Percentiles rank a stretch among this genome's conserved stretches.
Evolutionary conservation across 345 rosid genomes (phyloP).

Genomic region (thale cress (Arabidopsis thaliana)): TAIR10.1 NC_003076.8:24156001-24156500

Average conservation of each 20-base stretch:
- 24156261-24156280: not conserved
- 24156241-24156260: not conserved
- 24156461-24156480: constrained; percentile 38
- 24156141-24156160: not conserved
- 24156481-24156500: constrained; percentile 40
- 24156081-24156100: not conserved
- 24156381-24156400: constrained; percentile 47
- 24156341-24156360: constrained; percentile 46
- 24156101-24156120: not conserved
- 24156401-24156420: constrained; percentile 41
- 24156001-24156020: constrained; percentile 20
- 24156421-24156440: constrained; percentile 46
- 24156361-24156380: constrained; percentile 50
- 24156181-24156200: not conserved
- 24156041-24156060: not conserved
- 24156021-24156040: constrained; percentile 39
- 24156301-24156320: constrained; percentile 30
- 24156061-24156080: not conserved
- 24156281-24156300: not conserved
- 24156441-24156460: constrained; percentile 43
- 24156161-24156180: not conserved
- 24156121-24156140: not conserved
- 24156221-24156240: not conserved
- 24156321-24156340: constrained; percentile 43
- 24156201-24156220: not conserved